These are phyloP conservation scores for Acacia melanoxylon DNA, from an alignment of 306 rosid genomes.

Conservation along the genomic window DNA sequence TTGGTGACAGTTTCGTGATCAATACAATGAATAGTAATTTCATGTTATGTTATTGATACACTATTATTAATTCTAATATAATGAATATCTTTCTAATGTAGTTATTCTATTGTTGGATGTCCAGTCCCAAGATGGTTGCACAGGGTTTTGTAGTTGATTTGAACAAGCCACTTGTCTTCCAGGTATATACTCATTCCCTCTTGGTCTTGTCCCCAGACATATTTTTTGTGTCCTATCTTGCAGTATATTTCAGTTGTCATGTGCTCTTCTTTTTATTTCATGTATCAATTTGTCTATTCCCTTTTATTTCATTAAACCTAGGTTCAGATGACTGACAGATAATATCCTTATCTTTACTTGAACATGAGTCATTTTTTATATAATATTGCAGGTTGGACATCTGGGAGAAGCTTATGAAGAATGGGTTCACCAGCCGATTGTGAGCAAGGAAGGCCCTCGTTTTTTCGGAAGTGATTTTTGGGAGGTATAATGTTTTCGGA, in stretches of 20 bases:
- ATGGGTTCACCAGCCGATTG: constrained; percentile 96
- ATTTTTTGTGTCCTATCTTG: constrained; percentile 13
- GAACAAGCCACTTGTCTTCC: constrained; percentile 86
- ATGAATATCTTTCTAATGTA: background rate
- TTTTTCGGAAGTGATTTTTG: constrained; percentile 74
- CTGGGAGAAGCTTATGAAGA: constrained; percentile 90
- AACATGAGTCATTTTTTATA: constrained; percentile 15
- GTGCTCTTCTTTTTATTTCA: background rate
- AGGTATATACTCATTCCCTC: constrained; percentile 47
- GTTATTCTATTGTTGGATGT: constrained; percentile 23
- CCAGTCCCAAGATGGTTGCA: constrained; percentile 68
- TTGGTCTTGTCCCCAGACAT: background rate
- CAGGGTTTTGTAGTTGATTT: constrained; percentile 79
- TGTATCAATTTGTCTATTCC: constrained; percentile 8
- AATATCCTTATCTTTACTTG: background rate
- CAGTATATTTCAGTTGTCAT: constrained; percentile 17
- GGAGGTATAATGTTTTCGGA: constrained; percentile 58
- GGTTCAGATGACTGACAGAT: background rate
- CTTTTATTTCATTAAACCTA: background rate
- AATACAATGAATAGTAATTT: background rate
- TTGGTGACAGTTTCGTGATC: constrained; percentile 18
- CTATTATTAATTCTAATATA: background rate
- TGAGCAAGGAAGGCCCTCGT: constrained; percentile 85
- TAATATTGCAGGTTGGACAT: constrained; percentile 75
- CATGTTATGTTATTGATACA: constrained; percentile 2